Conservation (phyloP, 345 rosid species). For the Populus nigra region DNA sequence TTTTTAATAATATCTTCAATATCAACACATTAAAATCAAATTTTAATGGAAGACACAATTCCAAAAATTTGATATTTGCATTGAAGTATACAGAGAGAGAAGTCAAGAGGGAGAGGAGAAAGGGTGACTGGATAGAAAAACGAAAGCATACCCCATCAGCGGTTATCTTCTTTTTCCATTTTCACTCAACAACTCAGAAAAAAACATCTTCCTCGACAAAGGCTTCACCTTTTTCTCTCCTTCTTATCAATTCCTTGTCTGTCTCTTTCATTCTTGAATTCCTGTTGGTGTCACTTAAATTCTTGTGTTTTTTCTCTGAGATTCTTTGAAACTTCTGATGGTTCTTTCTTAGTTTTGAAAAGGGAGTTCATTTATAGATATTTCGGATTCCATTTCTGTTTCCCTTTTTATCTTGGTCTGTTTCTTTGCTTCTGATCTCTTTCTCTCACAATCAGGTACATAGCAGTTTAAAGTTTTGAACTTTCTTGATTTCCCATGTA, state of each 20-base stretch:
- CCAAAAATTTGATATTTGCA: too few relatives aligned
- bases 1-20: too few relatives aligned
- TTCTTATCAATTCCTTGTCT: background rate
- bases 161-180: background rate
- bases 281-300: background rate
- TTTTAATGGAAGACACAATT: too few relatives aligned
- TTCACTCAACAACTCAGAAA: background rate
- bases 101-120: too few relatives aligned
- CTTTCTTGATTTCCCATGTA: background rate
- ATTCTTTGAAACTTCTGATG: background rate
- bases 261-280: background rate
- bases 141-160: too few relatives aligned
- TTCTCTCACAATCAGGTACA: background rate
- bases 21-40: too few relatives aligned
- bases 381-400: background rate
- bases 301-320: background rate
- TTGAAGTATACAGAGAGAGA: background rate
- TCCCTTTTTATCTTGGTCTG: background rate
- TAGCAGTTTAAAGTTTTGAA: background rate
- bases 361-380: background rate
- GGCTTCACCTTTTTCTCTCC: background rate
- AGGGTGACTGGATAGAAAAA: too few relatives aligned
- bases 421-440: background rate
- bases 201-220: background rate
- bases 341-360: constrained; percentile 7